A percentile compares a stretch with the other conserved stretches of the same genome.
These are phyloP conservation scores for Gracilaria caudata DNA, from an alignment of 23 red algal genomes.

Conservation along the genomic window DNA sequence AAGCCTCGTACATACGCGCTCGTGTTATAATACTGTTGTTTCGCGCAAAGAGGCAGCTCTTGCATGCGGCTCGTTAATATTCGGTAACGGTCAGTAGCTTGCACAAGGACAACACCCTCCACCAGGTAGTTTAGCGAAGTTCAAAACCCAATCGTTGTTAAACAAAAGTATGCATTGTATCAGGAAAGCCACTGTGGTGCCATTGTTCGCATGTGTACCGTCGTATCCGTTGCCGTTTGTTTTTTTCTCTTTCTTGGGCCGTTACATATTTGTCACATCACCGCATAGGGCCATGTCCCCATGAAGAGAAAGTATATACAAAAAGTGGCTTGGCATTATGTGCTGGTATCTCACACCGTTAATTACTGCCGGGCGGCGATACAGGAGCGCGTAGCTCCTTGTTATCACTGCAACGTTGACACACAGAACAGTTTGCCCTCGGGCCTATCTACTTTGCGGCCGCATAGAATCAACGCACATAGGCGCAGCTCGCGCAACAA, in stretches of 20 bases:
- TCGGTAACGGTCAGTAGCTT: constrained; percentile 13
- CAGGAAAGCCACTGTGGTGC: neutral
- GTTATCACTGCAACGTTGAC: too few relatives aligned
- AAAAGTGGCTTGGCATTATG: too few relatives aligned
- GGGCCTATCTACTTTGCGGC: too few relatives aligned
- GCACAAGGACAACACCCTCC: neutral
- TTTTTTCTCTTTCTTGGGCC: neutral
- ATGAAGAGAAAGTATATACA: too few relatives aligned
- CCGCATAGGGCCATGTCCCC: too few relatives aligned
- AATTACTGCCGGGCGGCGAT: too few relatives aligned
- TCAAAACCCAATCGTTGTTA: neutral
- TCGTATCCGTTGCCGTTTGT: neutral
- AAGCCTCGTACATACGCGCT: neutral
- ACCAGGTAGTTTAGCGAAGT: neutral
- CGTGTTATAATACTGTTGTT: neutral
- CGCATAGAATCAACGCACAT: too few relatives aligned
- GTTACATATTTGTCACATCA: too few relatives aligned
- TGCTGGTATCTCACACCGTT: too few relatives aligned
- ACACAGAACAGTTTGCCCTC: too few relatives aligned
- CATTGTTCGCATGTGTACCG: neutral
- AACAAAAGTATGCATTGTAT: neutral
- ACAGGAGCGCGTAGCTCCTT: too few relatives aligned
- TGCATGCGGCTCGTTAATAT: neutral
- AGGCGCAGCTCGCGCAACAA: too few relatives aligned
- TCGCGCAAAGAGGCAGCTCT: neutral